Evolutionary conservation across 768 basidiomycete species (phyloP).

Genomic region (Boletus sensibilis): DNA sequence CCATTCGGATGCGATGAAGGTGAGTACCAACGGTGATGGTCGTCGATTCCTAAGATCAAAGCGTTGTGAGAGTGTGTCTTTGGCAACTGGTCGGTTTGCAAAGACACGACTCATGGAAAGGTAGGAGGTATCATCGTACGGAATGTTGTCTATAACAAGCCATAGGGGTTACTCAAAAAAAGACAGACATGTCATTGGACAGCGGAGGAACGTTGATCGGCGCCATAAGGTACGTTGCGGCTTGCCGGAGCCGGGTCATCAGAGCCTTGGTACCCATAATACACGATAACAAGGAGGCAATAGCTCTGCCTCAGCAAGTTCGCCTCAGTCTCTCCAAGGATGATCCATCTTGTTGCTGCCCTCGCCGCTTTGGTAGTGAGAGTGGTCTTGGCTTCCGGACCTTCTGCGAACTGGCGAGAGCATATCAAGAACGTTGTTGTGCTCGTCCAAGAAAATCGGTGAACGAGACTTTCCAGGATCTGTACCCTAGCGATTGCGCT

Average conservation of each 20-base stretch:
- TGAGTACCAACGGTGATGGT: not conserved
- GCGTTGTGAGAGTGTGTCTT: not conserved
- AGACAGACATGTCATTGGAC: slow-evolving; percentile 10
- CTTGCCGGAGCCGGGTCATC: not conserved
- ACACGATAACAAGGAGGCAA: not conserved
- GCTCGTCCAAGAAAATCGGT: slow-evolving; percentile 30
- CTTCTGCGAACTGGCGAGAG: slow-evolving; percentile 22
- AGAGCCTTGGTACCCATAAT: slow-evolving; percentile 11
- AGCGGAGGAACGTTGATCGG: slow-evolving; percentile 14
- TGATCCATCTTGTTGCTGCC: slow-evolving; percentile 9
- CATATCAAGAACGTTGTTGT: slow-evolving; percentile 27
- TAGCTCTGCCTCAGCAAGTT: not conserved
- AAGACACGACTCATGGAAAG: not conserved
- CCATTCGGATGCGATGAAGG: too few species aligned
- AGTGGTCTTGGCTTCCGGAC: not conserved
- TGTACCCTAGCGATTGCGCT: not conserved
- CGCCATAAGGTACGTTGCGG: not conserved
- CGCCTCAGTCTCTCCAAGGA: not conserved
- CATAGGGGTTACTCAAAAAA: not conserved
- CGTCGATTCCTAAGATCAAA: not conserved
- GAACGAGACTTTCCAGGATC: not conserved
- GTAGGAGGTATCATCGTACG: not conserved
- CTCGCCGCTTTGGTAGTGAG: slow-evolving; percentile 4
- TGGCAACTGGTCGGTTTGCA: not conserved
- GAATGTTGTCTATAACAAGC: not conserved